Percentiles rank a stretch among this genome's conserved stretches.
Conservation (phyloP, 2,329 filamentous ascomycete genomes). For the Dothideomycetidae sp. region DNA sequence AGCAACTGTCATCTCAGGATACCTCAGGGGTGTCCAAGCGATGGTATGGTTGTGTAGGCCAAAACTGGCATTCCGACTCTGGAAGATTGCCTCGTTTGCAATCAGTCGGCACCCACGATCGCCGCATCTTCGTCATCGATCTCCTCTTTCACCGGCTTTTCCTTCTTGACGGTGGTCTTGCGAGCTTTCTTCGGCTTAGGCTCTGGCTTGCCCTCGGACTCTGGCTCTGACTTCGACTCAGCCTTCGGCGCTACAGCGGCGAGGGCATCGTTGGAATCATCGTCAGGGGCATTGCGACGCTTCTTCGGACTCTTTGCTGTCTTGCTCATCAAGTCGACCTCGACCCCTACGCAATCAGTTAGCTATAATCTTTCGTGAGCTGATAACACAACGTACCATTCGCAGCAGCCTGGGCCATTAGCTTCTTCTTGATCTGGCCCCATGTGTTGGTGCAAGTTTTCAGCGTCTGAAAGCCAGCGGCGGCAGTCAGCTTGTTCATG, state of each 20-base stretch:
- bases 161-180: constrained; percentile 17
- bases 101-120: neutral
- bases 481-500: constrained; percentile 17
- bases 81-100: no score
- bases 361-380: no score
- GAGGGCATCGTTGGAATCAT: neutral
- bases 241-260: constrained; percentile 14
- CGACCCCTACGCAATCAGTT: neutral
- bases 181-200: constrained; percentile 13
- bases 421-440: constrained; percentile 23
- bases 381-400: no score
- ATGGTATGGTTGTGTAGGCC: no score
- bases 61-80: no score
- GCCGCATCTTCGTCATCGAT: constrained; percentile 8
- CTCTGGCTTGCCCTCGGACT: constrained; percentile 11
- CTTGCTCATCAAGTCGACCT: neutral
- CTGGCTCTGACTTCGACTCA: constrained; percentile 13
- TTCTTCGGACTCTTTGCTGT: constrained; percentile 1
- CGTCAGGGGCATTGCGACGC: constrained; percentile 7
- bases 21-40: no score
- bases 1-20: no score
- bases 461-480: constrained; percentile 19
- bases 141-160: constrained; percentile 9
- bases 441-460: constrained; percentile 24
- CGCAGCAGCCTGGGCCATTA: constrained; percentile 13